These are phyloP conservation scores for Apiotrichum veenhuisii DNA, from an alignment of 1,284 basidiomycete species.

Conservation along the genomic window DNA sequence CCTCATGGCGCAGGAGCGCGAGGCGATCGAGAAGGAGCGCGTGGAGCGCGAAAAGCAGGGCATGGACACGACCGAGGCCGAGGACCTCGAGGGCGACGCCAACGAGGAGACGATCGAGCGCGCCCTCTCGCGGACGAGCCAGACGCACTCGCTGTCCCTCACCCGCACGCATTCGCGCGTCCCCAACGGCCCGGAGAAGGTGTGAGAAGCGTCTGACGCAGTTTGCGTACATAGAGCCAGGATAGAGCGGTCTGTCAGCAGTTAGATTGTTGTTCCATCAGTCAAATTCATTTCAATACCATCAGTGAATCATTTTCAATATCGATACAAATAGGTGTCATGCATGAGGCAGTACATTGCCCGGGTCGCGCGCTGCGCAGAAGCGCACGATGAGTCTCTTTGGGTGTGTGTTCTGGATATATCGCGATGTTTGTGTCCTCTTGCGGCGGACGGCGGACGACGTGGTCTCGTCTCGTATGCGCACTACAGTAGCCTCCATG, in stretches of 20 bases:
- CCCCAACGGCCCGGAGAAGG: background rate
- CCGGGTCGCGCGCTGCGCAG: background rate
- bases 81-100: conserved; percentile 17
- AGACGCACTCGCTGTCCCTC: background rate
- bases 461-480: no score
- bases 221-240: background rate
- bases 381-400: no score
- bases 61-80: conserved; percentile 11
- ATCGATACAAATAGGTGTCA: conserved; percentile 1
- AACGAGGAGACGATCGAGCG: conserved; percentile 13
- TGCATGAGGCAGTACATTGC: background rate
- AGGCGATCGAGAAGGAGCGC: conserved; percentile 30
- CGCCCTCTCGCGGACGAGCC: background rate
- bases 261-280: no score
- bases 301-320: background rate
- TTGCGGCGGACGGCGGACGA: no score
- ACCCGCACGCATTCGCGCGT: background rate
- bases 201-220: background rate
- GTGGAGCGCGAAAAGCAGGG: conserved; percentile 6
- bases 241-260: background rate
- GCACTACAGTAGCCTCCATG: no score
- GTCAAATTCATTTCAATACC: no score
- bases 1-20: conserved; percentile 41
- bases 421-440: no score
- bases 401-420: no score